Base-by-base conservation (phyloP, 78 protist genomes). In the Cavenderia fasciculata region DNA sequence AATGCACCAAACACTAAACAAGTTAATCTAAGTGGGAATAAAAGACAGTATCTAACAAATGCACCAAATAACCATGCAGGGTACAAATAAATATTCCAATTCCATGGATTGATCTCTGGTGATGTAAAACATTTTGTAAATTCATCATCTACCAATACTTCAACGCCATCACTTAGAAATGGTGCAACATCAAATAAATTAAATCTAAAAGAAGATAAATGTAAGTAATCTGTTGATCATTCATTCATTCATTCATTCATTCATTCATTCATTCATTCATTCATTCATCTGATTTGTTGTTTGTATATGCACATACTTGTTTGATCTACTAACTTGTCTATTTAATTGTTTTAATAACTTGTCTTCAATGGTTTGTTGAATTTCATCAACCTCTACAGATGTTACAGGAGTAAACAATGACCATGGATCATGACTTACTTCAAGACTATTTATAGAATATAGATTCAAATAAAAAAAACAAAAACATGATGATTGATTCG, bases 61-160 rank as follows among this genome's bases (percentile, higher is more conserved):
- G 78, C 73, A 41, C 97, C 97, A 23, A 95, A 29, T 31, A 78
- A 10, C 96, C 96, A 95, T 54, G 76, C 65, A 16, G 94, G 92
- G 34, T 88, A 91, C 25, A 95, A 74, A 77, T 76, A 94, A 8
- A 77, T 25, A 46, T 94, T 95, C 93, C 87, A 95, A 74, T 95
- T 95, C 97, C 97, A 95, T 46, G 88, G 76, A 43, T 29, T 43
- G 2, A 43, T 57, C 43, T 31, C 72, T 25, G 59, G 71, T 40
- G 69, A 29, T 14, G 61, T 73, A 27, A 95, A 95, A 79, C 95
- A 93, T 51, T 72, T 44, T 18, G 94, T 94, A 59, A 95, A 95
- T 25, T 74, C 85, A 69, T 95, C 97, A 27, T 84, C 92, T 4
- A 88, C 70, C 41, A 88, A 71, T 36, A 62, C 79, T 57, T 88